A percentile compares a stretch with the other conserved stretches of the same genome.
These are phyloP conservation scores for Fraxinus albicans DNA, from an alignment of 305 asterid genomes.

Conservation along the genomic window DNA sequence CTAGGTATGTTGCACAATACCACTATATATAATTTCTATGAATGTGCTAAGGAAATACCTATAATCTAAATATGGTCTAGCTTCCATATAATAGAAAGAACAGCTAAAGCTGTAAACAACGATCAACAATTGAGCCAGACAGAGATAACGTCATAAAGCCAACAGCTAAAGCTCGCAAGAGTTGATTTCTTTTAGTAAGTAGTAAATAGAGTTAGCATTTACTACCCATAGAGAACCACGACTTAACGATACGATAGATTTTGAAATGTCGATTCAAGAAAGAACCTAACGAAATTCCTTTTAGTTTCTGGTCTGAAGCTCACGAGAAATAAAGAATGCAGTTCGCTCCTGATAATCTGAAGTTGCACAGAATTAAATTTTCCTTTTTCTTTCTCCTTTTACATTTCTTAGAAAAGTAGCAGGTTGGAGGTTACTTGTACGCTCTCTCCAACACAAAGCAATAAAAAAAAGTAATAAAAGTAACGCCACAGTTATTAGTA, in stretches of 20 bases:
- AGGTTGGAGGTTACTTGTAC: not conserved
- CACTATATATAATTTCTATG: not conserved
- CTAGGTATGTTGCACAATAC: not conserved
- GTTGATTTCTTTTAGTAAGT: not conserved
- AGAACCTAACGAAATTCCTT: not conserved
- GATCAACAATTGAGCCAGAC: not conserved
- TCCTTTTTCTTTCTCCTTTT: not conserved
- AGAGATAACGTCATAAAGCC: not conserved
- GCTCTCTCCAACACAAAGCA: not conserved
- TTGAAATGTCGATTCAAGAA: not conserved
- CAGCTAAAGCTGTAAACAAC: not conserved
- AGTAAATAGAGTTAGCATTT: not conserved
- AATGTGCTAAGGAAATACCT: not conserved
- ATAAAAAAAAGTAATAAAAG: not conserved
- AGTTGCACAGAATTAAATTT: not conserved
- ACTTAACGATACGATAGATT: no score
- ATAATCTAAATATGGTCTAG: not conserved
- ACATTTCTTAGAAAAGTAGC: not conserved
- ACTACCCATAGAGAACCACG: not conserved
- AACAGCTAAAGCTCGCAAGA: not conserved
- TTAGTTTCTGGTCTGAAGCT: not conserved
- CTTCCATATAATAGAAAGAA: not conserved
- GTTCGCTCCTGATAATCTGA: not conserved
- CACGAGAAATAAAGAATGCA: not conserved
- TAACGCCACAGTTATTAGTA: not conserved